A percentile compares a stretch with the other conserved stretches of the same genome.
Conservation (phyloP, 192 early-diverging fungal species). For the Chytriomyces confervae region DNA sequence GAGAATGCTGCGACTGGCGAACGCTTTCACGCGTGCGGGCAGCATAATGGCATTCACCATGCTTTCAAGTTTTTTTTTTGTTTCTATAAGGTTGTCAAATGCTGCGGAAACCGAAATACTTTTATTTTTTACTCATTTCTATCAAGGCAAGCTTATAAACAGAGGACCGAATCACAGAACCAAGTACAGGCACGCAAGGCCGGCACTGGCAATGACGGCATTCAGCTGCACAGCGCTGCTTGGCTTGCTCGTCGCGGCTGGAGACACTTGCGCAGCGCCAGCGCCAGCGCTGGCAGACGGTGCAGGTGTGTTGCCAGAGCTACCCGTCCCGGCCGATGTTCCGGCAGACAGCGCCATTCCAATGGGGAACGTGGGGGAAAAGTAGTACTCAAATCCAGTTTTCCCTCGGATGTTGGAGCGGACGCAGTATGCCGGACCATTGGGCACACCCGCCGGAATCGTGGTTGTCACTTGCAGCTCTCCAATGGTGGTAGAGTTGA, state of each 20-base stretch:
- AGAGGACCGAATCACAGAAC: not conserved
- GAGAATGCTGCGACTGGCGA: not conserved
- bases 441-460: slow-evolving; percentile 6
- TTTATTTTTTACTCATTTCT: not conserved
- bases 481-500: not conserved
- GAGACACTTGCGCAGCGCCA: not conserved
- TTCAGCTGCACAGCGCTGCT: not conserved
- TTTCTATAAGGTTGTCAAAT: not conserved
- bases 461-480: not conserved
- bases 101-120: not conserved
- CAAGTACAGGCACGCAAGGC: not conserved
- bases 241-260: not conserved
- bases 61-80: not conserved
- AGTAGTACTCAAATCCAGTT: slow-evolving; percentile 10
- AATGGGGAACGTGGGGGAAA: slow-evolving; percentile 8
- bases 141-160: not conserved
- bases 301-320: not conserved
- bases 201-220: not conserved
- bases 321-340: not conserved
- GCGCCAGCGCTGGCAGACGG: not conserved
- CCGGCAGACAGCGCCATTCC: not conserved
- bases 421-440: slow-evolving; percentile 7
- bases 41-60: not conserved
- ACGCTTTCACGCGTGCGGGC: not conserved
- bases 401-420: not conserved